A percentile compares a stretch with the other conserved stretches of the same genome.
Conservation (phyloP, 345 rosid species). For the Lenwebbia sp. region DNA sequence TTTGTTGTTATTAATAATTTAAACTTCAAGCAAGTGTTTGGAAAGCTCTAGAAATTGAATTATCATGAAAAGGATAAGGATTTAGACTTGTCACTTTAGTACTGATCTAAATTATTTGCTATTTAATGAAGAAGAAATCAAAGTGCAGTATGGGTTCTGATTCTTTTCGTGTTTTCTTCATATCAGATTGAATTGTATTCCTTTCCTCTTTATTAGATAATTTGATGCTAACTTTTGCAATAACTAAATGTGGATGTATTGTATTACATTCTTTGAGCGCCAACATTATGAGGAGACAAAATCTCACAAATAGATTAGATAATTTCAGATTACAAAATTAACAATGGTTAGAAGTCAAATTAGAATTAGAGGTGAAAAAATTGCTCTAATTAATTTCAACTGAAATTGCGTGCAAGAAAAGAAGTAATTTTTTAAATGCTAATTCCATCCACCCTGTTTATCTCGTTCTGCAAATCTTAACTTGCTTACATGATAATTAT, state of each 20-base stretch:
- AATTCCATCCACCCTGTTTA: not conserved
- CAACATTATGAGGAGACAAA: not conserved
- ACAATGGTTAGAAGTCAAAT: not conserved
- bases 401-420: not conserved
- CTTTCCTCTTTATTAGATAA: not conserved
- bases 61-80: not conserved
- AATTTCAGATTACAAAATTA: rapidly evolving
- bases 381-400: not conserved
- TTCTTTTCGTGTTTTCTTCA: not conserved
- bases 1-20: not conserved
- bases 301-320: not conserved
- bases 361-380: not conserved
- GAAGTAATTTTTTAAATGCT: not conserved
- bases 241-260: not conserved
- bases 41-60: not conserved
- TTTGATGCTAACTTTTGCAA: not conserved
- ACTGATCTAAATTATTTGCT: rapidly evolving
- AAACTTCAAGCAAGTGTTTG: not conserved
- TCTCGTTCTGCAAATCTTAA: not conserved
- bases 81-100: not conserved
- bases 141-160: not conserved
- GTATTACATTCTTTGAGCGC: not conserved
- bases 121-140: not conserved
- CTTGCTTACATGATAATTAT: not conserved
- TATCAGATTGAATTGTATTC: not conserved